Percentiles rank a stretch among this genome's conserved stretches.
Conservation (phyloP, 805 yeast species). For the Wickerhamiella sergipiensis region DNA sequence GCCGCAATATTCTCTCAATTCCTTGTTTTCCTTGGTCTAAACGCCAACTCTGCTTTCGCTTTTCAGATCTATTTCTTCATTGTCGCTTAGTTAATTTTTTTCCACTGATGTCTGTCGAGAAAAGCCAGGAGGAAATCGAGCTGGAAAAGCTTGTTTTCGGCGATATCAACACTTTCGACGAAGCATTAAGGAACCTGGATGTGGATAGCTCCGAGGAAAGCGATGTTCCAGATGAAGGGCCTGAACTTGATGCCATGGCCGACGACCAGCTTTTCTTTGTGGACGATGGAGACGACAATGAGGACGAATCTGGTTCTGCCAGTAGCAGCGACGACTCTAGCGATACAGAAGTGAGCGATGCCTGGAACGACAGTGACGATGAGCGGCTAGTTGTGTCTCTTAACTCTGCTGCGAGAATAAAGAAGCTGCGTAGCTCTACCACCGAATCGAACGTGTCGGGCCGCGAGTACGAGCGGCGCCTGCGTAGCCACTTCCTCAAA, state of each 20-base stretch:
- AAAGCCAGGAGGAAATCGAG: slow-evolving; percentile 69
- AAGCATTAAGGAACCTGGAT: slow-evolving; percentile 47
- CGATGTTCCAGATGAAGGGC: slow-evolving; percentile 20
- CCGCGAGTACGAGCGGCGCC: slow-evolving; percentile 43
- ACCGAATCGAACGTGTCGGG: slow-evolving; percentile 44
- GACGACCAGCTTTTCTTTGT: slow-evolving; percentile 43
- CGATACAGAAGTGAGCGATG: slow-evolving; percentile 29
- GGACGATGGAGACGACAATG: slow-evolving; percentile 22
- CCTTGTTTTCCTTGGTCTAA: no score
- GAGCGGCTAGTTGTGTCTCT: slow-evolving; percentile 56
- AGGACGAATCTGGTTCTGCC: slow-evolving; percentile 18
- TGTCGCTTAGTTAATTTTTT: slow-evolving; percentile 8
- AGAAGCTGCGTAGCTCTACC: slow-evolving; percentile 55
- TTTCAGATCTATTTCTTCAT: neutral
- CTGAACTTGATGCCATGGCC: slow-evolving; percentile 23
- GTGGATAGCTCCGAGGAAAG: slow-evolving; percentile 31
- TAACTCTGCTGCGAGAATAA: slow-evolving; percentile 41
- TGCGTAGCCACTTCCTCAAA: slow-evolving; percentile 56
- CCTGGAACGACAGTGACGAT: slow-evolving; percentile 90
- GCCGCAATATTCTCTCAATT: no score
- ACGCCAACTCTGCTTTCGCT: no score
- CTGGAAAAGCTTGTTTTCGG: slow-evolving; percentile 85
- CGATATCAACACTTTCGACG: slow-evolving; percentile 61
- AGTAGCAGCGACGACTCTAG: slow-evolving; percentile 18
- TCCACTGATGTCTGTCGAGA: slow-evolving; percentile 33